Evolutionary conservation across 805 yeast species (phyloP), one percentile per base, ranked within the genome.

Genomic region (Brettanomyces anomalus): DNA sequence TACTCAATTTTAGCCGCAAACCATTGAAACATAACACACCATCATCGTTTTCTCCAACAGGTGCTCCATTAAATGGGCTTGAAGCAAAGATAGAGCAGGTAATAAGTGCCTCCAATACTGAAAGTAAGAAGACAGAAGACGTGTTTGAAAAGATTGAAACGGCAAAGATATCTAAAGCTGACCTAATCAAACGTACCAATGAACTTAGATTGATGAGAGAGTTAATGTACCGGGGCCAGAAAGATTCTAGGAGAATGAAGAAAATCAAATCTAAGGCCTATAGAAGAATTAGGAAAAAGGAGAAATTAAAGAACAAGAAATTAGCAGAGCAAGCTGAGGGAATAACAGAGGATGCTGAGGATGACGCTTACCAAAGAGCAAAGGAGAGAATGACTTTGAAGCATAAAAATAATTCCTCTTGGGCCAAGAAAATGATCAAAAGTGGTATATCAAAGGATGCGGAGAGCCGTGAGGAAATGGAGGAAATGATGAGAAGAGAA

Each of bases 171-270:
- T 72, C 93, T 0, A 75, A 81, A 21, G 94, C 84, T 47, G 97
- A 93, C 40, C 65, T 90, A 66, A 66, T 68, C 43, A 77, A 79
- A 58, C 73, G 94, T 46, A 81, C 93, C 6, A 76, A 77, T 46
- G 96, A 90, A 63, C 71, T 90, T 52, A 76, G 97, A 52, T 65
- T 84, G 56, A 87, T 88, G 96, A 76, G 98, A 49, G 98, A 93
- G 58, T 74, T 90, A 49, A 86, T 90, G 96, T 93, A 88, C 67
- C 74, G 97, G 54, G 97, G 90, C 55, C 97, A 90, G 66, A 76
- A 81, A 57, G 81, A 85, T 56, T 89, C 97, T 8, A 88, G 77
- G 62, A 76, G 98, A 53, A 72, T 93, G 55, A 90, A 90, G 68
- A 93, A 90, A 67, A 93, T 93, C 62, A 93, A 93, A 62, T 87